phyloP scores from a whole-genome alignment of 2,329 filamentous ascomycete species.

The Trichoderma koningiopsis region DNA sequence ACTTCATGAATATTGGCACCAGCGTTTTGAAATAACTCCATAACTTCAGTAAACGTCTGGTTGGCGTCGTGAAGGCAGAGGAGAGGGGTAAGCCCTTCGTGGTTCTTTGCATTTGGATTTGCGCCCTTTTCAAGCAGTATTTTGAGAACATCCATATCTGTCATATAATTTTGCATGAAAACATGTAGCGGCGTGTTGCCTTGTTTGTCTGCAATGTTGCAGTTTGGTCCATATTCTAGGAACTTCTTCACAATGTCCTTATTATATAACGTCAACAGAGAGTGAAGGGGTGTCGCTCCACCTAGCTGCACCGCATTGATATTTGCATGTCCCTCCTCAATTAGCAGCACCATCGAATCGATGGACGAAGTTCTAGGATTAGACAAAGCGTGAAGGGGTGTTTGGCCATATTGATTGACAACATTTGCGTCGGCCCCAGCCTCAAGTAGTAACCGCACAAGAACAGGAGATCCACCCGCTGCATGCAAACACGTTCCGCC shows the following conservation, averaged over 20 bases:
- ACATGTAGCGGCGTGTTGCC: constrained; percentile 33
- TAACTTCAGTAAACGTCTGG: neutral
- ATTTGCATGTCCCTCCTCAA: constrained; percentile 31
- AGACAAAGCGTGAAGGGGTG: constrained; percentile 28
- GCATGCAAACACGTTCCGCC: constrained; percentile 31
- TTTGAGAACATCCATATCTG: neutral
- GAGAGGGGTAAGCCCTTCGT: constrained; percentile 29
- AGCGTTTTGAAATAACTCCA: constrained; percentile 27
- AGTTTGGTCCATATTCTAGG: constrained; percentile 29
- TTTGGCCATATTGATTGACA: constrained; percentile 23
- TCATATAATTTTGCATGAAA: neutral
- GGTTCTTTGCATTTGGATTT: constrained; percentile 31
- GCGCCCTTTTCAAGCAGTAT: constrained; percentile 30
- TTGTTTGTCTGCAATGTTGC: constrained; percentile 26
- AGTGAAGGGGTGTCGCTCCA: constrained; percentile 33
- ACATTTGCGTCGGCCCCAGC: constrained; percentile 33
- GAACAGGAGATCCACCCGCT: constrained; percentile 5
- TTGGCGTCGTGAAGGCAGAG: neutral
- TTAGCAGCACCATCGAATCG: constrained; percentile 31
- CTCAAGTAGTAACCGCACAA: constrained; percentile 29
- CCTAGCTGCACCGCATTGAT: constrained; percentile 30
- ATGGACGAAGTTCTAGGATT: rapidly evolving
- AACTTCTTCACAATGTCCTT: constrained; percentile 6
- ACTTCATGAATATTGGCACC: constrained; percentile 32
- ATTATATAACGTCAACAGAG: neutral